A percentile compares a stretch with the other conserved stretches of the same genome.
These are phyloP conservation scores for Stenogyne calaminthoides DNA, from an alignment of 305 asterid species.

Conservation along the genomic window DNA sequence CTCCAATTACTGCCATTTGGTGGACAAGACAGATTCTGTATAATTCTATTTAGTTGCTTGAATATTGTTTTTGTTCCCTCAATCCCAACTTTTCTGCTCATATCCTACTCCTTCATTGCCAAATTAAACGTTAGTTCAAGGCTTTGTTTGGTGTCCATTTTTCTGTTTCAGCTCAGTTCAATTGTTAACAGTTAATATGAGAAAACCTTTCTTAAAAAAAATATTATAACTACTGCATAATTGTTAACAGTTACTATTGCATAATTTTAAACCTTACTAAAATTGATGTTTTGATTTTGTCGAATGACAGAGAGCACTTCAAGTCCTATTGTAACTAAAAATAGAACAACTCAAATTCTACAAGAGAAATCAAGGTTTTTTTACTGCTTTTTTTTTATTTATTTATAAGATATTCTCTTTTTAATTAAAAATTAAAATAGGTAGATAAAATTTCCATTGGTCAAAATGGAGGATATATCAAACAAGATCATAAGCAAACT, in stretches of 20 bases:
- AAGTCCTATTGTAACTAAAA: no score
- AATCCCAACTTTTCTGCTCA: slow-evolving; percentile 1
- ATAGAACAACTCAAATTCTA: no score
- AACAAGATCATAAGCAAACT: neutral
- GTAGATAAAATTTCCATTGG: neutral
- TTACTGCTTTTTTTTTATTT: no score
- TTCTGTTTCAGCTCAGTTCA: neutral
- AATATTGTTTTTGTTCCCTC: neutral
- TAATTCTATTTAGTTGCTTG: slow-evolving; percentile 11
- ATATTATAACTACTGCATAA: no score
- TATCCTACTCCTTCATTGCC: neutral
- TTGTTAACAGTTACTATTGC: no score
- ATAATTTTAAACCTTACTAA: no score
- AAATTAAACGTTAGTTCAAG: neutral
- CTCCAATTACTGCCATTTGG: slow-evolving; percentile 11
- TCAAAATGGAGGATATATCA: neutral
- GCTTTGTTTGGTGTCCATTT: neutral
- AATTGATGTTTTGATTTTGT: no score
- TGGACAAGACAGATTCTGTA: slow-evolving; percentile 27
- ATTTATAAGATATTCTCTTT: neutral
- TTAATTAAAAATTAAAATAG: neutral
- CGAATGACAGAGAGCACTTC: no score
- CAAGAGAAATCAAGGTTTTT: no score
- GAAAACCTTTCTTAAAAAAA: neutral
- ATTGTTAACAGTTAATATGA: neutral